Conservation (phyloP, 441 rosid species). For the Pelargonium myrrhifolium region DNA sequence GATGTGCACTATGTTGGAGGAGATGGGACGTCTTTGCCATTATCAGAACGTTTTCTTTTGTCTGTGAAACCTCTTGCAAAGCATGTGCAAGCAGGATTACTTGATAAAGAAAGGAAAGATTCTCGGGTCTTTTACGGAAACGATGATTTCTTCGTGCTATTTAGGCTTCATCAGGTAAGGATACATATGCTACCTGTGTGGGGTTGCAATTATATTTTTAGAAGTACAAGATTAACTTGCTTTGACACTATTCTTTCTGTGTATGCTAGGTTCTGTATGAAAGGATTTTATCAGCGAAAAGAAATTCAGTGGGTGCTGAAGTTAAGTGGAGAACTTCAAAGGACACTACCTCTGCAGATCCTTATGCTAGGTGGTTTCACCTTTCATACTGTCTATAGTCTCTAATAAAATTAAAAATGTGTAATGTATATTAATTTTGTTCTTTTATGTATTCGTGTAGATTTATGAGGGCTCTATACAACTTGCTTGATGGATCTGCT, state of each 20-base stretch:
- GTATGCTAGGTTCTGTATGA: constrained; percentile 59
- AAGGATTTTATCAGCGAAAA: constrained; percentile 82
- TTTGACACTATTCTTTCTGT: neutral
- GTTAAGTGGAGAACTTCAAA: constrained; percentile 80
- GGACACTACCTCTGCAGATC: constrained; percentile 58
- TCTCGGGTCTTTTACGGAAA: constrained; percentile 80
- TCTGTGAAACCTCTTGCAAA: constrained; percentile 87
- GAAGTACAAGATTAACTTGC: neutral
- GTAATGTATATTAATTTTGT: neutral
- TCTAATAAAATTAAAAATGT: neutral
- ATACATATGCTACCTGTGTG: neutral
- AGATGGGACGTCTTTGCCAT: constrained; percentile 47
- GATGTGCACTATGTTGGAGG: constrained; percentile 81
- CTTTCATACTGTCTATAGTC: constrained; percentile 3
- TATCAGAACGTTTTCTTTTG: constrained; percentile 56
- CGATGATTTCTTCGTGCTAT: constrained; percentile 84
- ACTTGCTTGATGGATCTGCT: constrained; percentile 86
- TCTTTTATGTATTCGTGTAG: constrained; percentile 31
- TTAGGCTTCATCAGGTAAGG: constrained; percentile 95
- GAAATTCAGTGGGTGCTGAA: constrained; percentile 78
- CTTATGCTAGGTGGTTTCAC: constrained; percentile 64
- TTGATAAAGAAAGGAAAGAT: constrained; percentile 38
- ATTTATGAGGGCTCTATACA: constrained; percentile 89
- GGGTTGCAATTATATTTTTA: neutral
- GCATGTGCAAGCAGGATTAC: constrained; percentile 47